Conservation (phyloP, 129 eudicot species). For the Helianthus tuberosus region DNA sequence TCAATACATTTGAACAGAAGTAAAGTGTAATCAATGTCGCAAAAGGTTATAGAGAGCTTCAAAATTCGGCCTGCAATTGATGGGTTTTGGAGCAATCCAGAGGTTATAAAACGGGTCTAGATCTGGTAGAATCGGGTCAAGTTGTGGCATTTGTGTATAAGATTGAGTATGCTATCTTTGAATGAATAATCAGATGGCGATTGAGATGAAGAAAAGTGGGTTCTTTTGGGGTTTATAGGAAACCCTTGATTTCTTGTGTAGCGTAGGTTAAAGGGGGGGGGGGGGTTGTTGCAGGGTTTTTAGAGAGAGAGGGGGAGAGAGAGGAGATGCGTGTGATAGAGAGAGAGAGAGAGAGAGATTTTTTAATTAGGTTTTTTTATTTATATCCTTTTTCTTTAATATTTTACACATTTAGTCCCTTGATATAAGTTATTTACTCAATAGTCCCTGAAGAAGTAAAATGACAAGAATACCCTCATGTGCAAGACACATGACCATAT, state of each 20-base stretch:
- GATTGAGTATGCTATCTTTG: not conserved
- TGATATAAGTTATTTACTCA: too few species aligned
- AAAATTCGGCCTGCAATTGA: slow-evolving; percentile 54
- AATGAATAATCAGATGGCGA: slow-evolving; percentile 6
- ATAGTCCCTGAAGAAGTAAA: too few species aligned
- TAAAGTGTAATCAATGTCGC: slow-evolving; percentile 44
- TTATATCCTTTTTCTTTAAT: too few species aligned
- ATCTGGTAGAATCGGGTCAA: slow-evolving; percentile 53
- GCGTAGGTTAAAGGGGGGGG: not conserved
- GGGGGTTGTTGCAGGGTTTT: too few species aligned
- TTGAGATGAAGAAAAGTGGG: slow-evolving; percentile 22
- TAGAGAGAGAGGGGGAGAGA: too few species aligned
- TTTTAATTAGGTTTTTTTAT: too few species aligned
- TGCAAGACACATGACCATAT: too few species aligned
- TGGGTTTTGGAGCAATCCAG: slow-evolving; percentile 55
- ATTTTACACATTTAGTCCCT: too few species aligned
- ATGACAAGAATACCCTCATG: too few species aligned
- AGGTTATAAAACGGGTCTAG: slow-evolving; percentile 62
- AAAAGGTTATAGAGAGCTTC: slow-evolving; percentile 44
- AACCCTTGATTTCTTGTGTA: slow-evolving; percentile 20
- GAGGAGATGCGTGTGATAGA: too few species aligned
- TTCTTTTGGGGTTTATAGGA: slow-evolving; percentile 20
- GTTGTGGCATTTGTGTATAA: slow-evolving; percentile 37
- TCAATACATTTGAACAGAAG: slow-evolving; percentile 19
- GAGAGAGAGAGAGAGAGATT: too few species aligned